Conservation (phyloP, 106 monocot species). For the Alisma plantagoaquatica region DNA sequence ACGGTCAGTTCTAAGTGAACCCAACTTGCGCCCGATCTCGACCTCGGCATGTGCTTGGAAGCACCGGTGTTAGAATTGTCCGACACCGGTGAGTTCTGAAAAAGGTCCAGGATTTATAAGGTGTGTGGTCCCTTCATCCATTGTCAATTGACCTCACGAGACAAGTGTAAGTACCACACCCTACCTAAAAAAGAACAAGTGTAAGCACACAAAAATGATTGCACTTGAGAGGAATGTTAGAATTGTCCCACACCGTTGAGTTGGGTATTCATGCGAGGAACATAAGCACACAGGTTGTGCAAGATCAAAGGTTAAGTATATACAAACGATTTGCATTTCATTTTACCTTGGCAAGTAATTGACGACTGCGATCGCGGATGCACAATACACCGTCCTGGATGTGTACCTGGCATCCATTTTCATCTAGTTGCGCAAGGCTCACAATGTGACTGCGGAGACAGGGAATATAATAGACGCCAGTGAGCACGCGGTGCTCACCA, state of each 20-base stretch:
- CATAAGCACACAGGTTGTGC: neutral
- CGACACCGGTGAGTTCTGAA: no score
- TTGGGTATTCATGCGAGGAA: no score
- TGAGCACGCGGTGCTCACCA: constrained; percentile 2
- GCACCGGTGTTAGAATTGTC: no score
- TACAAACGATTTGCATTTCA: neutral
- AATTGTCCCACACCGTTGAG: neutral
- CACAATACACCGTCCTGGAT: constrained; percentile 1
- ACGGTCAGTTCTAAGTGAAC: constrained; percentile 3
- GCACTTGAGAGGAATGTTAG: neutral
- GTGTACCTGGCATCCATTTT: neutral
- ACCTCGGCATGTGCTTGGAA: constrained; percentile 10
- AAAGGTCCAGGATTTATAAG: no score
- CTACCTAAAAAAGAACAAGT: no score
- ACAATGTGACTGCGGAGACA: constrained; percentile 4
- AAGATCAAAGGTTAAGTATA: neutral
- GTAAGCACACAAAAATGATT: no score
- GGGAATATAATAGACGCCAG: constrained; percentile 11
- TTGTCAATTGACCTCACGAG: no score
- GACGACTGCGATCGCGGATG: neutral
- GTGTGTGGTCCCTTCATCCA: no score
- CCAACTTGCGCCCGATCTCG: constrained; percentile 2
- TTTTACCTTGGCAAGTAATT: constrained; percentile 5
- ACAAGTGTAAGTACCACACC: no score
- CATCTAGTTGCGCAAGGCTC: constrained; percentile 3